These are phyloP conservation scores for Xylaria venustula DNA, from an alignment of 495 filamentous ascomycete genomes.

Conservation along the genomic window DNA sequence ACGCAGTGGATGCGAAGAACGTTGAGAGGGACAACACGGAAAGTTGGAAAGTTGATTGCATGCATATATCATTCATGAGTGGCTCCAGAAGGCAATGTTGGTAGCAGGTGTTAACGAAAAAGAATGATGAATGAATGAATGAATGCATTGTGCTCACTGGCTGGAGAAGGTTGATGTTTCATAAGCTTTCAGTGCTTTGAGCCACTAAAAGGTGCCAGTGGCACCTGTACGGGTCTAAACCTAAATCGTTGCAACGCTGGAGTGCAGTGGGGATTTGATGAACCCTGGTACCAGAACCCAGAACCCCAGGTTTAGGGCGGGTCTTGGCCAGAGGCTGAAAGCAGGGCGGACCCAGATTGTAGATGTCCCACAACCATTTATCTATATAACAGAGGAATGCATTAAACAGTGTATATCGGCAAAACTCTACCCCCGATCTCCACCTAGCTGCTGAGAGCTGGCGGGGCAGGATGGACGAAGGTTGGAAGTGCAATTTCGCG, in stretches of 20 bases:
- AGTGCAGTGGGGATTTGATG: too few species aligned
- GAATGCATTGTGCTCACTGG: too few species aligned
- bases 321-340: conserved; percentile 6
- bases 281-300: too few species aligned
- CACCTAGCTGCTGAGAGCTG: not conserved
- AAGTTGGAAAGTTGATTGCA: too few species aligned
- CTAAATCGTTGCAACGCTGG: too few species aligned
- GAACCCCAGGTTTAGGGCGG: not conserved
- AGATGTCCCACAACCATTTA: too few species aligned
- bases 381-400: not conserved
- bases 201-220: not conserved
- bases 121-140: not conserved
- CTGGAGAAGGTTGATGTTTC: conserved; percentile 1
- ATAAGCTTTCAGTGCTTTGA: not conserved
- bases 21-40: too few species aligned
- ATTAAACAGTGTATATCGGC: not conserved
- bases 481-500: conserved; percentile 19
- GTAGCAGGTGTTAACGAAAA: too few species aligned
- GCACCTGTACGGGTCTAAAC: too few species aligned
- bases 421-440: not conserved
- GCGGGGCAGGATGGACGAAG: not conserved
- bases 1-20: too few species aligned
- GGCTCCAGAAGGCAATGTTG: too few species aligned
- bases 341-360: not conserved
- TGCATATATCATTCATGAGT: too few species aligned